Percentiles rank a stretch among this genome's conserved stretches.
phyloP scores from a whole-genome alignment of 2,329 filamentous ascomycete species.

The Daldinia eschscholtzii region DNA sequence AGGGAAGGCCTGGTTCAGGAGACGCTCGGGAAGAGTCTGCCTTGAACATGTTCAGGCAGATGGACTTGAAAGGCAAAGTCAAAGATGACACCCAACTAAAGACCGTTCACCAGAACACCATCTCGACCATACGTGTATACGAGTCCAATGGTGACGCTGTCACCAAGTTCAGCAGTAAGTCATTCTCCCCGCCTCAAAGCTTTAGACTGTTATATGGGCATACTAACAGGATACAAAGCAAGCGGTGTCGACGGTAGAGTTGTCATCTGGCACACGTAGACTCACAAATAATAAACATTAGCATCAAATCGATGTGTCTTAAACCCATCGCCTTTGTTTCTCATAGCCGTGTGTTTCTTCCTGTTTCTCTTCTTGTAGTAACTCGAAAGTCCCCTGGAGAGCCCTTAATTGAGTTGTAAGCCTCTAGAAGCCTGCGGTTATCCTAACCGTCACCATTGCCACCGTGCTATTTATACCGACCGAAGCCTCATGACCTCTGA shows the following conservation, averaged over 20 bases:
- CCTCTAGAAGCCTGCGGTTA: conserved; percentile 27
- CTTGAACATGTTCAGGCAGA: conserved; percentile 97
- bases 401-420: conserved; percentile 19
- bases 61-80: conserved; percentile 95
- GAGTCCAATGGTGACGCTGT: conserved; percentile 74
- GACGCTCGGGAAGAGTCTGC: conserved; percentile 87
- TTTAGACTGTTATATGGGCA: conserved; percentile 33
- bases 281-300: conserved; percentile 35
- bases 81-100: conserved; percentile 95
- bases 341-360: conserved; percentile 21
- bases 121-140: conserved; percentile 85
- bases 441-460: not conserved
- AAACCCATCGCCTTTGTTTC: conserved; percentile 22
- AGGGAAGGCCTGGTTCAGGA: conserved; percentile 71
- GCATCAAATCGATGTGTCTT: conserved; percentile 27
- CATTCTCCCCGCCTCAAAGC: conserved; percentile 33
- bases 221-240: conserved; percentile 63
- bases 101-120: conserved; percentile 96
- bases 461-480: conserved; percentile 29
- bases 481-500: not conserved
- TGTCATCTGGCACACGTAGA: conserved; percentile 80
- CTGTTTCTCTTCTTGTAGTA: conserved; percentile 28
- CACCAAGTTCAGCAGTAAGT: conserved; percentile 88
- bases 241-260: conserved; percentile 86
- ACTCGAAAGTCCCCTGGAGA: conserved; percentile 20